Evolutionary conservation across 208 protist species (phyloP), one percentile per base, ranked within the genome.

Genomic region (Crithidia fasciculata): DNA sequence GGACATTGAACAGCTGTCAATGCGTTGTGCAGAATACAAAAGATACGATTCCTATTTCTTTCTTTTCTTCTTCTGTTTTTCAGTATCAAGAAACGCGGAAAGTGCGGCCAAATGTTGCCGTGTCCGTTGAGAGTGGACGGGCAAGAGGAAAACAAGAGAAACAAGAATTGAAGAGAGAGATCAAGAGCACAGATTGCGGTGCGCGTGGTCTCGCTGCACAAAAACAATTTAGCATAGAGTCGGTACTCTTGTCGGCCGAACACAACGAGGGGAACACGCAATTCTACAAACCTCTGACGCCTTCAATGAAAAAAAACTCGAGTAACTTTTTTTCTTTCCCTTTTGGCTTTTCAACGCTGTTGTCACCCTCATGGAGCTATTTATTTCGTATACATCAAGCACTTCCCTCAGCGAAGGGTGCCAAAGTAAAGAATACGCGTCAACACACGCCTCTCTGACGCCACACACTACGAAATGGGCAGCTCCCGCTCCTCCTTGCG

Each of bases 401-500:
- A 28, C 28, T 28, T 28, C 28, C 28, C 28, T 28, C 59, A 50
- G 40, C 47, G 37, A 37, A 15, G n/a, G 61, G 28, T 40, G 19
- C 36, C 16, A 71, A 43, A 40, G 44, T 18, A 19, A 59, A 6
- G 18, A 12, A 60, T 8, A 59, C 28, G 28, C 28, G 28, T 2
- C 28, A 28, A 28, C 28, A 28, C 28, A 28, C 28, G 28, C 28
- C 28, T 28, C 28, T 28, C 28, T 19, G 7, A 57, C 43, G 57
- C 7, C 5, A 43, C 7, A 18, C 61, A 28, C 15, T 52, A 73
- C 3, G 36, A 44, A 28, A 78, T 70, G 41, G 74, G 59, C 12
- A 78, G 13, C 12, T 78, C 74, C 7, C 78, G 83, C 76, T 95
- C 90, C 68, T 91, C 84, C 61, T 75, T 79, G 36, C 77, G 58